Base-by-base conservation (phyloP, 1,284 basidiomycete genomes). In the Tetrapyrgos nigripes region DNA sequence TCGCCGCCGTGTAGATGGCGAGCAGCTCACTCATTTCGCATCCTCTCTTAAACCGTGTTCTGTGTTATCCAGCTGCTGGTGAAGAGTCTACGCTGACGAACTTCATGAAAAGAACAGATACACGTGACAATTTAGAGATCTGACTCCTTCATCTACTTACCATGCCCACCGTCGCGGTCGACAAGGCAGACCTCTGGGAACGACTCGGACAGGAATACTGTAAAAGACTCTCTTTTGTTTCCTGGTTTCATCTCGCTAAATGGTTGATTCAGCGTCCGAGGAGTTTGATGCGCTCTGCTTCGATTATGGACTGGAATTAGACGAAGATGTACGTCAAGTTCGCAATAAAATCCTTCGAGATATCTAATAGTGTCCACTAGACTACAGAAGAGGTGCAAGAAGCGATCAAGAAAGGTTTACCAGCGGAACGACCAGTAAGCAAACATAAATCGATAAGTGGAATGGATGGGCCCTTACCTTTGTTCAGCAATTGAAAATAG, bases 281-380 rank as follows among this genome's bases (percentile, higher is more conserved):
- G 95, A 97, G 68, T 98, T 99, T 70, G 97, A 98, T 78, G 87
- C 91, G 71, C 86, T 99, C 55, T 94, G 95, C 73, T 99, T 99
- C 79, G 95, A 98, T 68, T 99, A 97, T 77, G 97, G 97, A 58
- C 84, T 99, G 61, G 97, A 99, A 80, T 82, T 99, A 44, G 97
- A 99, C 71, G 97, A 98, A 76, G 97, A 98, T 79, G 95, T 96
- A 70, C 67, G 91, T 79, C 58, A 55, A 3, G 50, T 35, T 50
- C 31, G 1, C 14, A 29, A 47, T 29, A 59, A 47, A 58, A 45
- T 46, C 57, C n/a, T 40, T 4, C 9, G 1, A 19, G 17, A 28
- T 50, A 14, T 17, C 37, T 14, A n/a, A n/a, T 26, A 47, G 26
- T 24, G 11, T 21, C 21, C 43, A 48, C 43, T 56, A 96, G 93